Evolutionary conservation across 257 asterid species (phyloP).

Genomic region (Rubia yunnanensis): DNA sequence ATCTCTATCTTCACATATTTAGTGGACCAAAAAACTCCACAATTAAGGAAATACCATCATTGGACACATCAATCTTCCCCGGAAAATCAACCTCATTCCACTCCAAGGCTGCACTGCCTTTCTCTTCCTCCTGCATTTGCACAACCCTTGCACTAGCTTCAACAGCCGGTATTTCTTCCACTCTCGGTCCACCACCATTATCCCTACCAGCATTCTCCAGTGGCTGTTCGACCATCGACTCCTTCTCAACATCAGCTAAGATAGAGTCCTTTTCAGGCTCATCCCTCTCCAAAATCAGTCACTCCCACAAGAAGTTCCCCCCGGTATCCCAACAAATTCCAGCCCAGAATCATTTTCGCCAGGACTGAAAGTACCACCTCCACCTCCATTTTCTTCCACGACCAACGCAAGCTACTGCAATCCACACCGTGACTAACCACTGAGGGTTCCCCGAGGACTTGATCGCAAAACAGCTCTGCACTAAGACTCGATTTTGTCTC

Average conservation of each 20-base stretch:
- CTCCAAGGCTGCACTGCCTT: constrained; percentile 16
- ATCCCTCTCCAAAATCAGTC: constrained; percentile 19
- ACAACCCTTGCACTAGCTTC: constrained; percentile 15
- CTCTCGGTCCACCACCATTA: constrained; percentile 4
- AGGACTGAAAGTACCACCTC: too few relatives aligned
- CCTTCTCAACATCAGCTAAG: constrained; percentile 8
- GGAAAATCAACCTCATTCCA: constrained; percentile 21
- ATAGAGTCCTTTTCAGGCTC: constrained; percentile 12
- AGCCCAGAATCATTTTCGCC: too few relatives aligned
- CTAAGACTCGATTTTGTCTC: too few relatives aligned
- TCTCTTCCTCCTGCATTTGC: too few relatives aligned
- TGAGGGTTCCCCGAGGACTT: constrained; percentile 21
- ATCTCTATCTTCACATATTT: too few relatives aligned
- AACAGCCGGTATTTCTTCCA: constrained; percentile 16
- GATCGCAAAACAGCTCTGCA: too few relatives aligned
- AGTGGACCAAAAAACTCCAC: too few relatives aligned
- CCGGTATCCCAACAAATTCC: constrained; percentile 8
- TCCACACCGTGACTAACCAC: constrained; percentile 22
- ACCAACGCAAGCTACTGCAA: constrained; percentile 16
- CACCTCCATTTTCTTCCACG: too few relatives aligned
- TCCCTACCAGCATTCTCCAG: too few relatives aligned
- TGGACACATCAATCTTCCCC: too few relatives aligned
- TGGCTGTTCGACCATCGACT: constrained; percentile 6
- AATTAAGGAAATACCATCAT: too few relatives aligned
- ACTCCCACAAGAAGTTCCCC: constrained; percentile 18